Base-by-base conservation (phyloP, 1,139 yeast genomes). In the Blastobotrys persicus region DNA sequence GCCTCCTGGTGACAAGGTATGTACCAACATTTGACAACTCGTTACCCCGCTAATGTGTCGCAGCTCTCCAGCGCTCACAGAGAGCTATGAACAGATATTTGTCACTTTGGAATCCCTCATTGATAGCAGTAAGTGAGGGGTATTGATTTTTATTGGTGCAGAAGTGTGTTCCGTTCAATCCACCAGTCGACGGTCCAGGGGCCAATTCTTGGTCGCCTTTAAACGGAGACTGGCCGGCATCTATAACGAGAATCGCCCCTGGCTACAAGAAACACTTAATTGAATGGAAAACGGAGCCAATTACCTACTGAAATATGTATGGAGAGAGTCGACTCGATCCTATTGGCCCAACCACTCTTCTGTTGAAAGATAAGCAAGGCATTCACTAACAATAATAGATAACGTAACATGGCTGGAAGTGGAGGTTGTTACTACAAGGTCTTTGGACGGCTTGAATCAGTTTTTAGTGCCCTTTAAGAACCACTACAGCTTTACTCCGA, bases 401-500 rank as follows among this genome's bases (percentile, higher is more conserved):
- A 17, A 37, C 13, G 40, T 43, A 7, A 18, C 28, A 11, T 43
- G 46, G 46, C 28, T 43, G 5, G 31, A 35, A 11, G 34, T 26
- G 5, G 34, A 43, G 23, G 32, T 43, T 2, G 38, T 43, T 2
- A 37, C 44, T n/a, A 37, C 33, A n/a, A 35, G 35, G 39, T 26
- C 39, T 18, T n/a, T 43, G 11, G 17, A 23, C 12, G 41, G 28
- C 17, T 16, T 37, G 14, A 20, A 23, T 35, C 20, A 43, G 34
- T 34, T 35, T 28, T 41, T 43, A 6, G 34, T 11, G 5, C 46
- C 37, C 31, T 43, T 43, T 31, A 17, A 39, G 17, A 32, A 31
- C 12, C 31, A 38, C 31, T 37, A 34, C 31, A 4, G 32, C 12
- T 19, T 38, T n/a, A 12, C 13, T 7, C 42, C 47, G 14, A 34